Conservation (phyloP, 2,329 filamentous ascomycete species). For the Lecanicillium sp. region DNA sequence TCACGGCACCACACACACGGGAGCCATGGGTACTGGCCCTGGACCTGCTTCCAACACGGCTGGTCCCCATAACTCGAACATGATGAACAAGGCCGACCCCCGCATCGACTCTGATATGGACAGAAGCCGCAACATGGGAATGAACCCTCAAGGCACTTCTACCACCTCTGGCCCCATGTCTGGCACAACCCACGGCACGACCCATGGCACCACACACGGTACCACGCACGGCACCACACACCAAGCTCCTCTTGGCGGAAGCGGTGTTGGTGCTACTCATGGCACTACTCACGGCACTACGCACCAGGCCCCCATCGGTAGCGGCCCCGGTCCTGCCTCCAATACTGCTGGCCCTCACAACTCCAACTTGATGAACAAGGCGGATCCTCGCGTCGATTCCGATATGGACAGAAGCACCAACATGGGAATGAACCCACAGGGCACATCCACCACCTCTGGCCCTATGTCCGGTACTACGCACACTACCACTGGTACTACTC, state of each 20-base stretch:
- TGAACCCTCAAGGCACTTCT: constrained; percentile 13
- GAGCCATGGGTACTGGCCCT: constrained; percentile 10
- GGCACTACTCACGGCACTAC: constrained; percentile 9
- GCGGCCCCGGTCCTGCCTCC: constrained; percentile 11
- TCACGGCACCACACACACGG: constrained; percentile 12
- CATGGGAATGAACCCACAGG: constrained; percentile 17
- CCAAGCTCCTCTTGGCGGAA: no score
- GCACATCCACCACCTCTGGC: constrained; percentile 15
- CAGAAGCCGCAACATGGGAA: constrained; percentile 25
- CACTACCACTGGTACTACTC: constrained; percentile 6
- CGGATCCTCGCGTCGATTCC: constrained; percentile 45
- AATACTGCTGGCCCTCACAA: constrained; percentile 32
- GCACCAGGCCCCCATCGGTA: constrained; percentile 10
- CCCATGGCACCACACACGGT: constrained; percentile 4
- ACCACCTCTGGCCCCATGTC: constrained; percentile 24
- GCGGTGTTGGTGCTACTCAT: constrained; percentile 5
- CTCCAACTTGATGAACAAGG: constrained; percentile 36
- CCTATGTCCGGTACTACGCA: constrained; percentile 30
- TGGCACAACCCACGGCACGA: constrained; percentile 20
- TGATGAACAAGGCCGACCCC: constrained; percentile 42
- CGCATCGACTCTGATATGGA: constrained; percentile 44
- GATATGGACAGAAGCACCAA: constrained; percentile 34
- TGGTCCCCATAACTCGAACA: constrained; percentile 33
- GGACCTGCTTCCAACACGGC: constrained; percentile 14
- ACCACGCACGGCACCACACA: constrained; percentile 8